A percentile compares a stretch with the other conserved stretches of the same genome.
phyloP scores from a whole-genome alignment of 352 stramenopile genomes.

The Thraustochytrium striatum region DNA sequence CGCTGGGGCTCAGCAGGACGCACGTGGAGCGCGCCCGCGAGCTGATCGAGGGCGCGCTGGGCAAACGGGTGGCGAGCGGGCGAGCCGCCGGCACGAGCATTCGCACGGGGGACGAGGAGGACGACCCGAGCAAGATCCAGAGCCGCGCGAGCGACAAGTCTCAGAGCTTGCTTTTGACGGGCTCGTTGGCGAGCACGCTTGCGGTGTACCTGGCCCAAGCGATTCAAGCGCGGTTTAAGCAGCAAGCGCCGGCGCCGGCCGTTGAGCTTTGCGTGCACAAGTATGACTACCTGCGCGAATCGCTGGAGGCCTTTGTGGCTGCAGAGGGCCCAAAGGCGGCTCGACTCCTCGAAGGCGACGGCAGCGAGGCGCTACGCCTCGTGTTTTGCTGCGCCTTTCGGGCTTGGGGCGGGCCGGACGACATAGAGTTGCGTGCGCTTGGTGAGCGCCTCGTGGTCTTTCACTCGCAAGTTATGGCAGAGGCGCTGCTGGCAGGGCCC shows the following conservation, averaged over 20 bases:
- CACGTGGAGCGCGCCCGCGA: neutral
- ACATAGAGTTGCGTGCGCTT: too few relatives aligned
- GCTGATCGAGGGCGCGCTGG: neutral
- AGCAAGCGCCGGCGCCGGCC: too few relatives aligned
- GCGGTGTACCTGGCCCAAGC: neutral
- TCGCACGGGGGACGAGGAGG: conserved; percentile 36
- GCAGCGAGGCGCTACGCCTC: too few relatives aligned
- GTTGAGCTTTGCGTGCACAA: too few relatives aligned
- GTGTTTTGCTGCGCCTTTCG: too few relatives aligned
- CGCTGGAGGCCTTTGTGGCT: neutral
- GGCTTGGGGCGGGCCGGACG: too few relatives aligned
- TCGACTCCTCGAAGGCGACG: too few relatives aligned
- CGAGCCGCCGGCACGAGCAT: neutral
- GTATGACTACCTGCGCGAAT: neutral
- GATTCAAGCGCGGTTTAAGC: too few relatives aligned
- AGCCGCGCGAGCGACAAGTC: neutral
- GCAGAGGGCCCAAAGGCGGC: too few relatives aligned
- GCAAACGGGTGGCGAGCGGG: neutral
- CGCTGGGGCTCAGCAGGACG: neutral
- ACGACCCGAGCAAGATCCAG: neutral
- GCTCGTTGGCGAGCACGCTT: neutral
- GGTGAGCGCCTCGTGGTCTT: too few relatives aligned
- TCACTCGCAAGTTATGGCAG: too few relatives aligned
- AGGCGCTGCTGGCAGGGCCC: too few relatives aligned
- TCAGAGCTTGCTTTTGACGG: conserved; percentile 24